Evolutionary conservation across 176 grass and related monocot genomes (phyloP).

Genomic region (Puya raimondii): DNA sequence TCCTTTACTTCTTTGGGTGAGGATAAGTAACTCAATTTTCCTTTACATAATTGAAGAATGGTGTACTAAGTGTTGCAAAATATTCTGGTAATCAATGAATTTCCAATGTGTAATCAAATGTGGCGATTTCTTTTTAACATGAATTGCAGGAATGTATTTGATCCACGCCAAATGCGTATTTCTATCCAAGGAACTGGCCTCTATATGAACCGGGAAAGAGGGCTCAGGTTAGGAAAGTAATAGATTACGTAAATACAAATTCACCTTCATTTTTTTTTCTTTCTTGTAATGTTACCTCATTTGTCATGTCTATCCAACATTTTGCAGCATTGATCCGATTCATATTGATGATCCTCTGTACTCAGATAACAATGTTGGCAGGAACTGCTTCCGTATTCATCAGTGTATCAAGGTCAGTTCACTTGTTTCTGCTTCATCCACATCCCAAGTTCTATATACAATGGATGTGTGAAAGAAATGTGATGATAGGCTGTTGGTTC

Average conservation of each 20-base stretch:
- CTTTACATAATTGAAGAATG: not conserved
- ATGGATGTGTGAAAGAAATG: not conserved
- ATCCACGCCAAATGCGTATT: slow-evolving; percentile 95
- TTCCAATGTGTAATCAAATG: slow-evolving; percentile 3
- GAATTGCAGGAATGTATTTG: slow-evolving; percentile 82
- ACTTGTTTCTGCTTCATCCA: slow-evolving; percentile 2
- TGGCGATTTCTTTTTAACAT: slow-evolving; percentile 5
- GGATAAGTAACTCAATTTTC: slow-evolving; percentile 14
- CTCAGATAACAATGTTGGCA: slow-evolving; percentile 82
- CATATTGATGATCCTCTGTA: slow-evolving; percentile 96
- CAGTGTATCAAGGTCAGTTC: slow-evolving; percentile 87
- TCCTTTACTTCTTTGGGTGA: slow-evolving; percentile 99
- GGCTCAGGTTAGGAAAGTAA: slow-evolving; percentile 53
- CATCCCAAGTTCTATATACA: slow-evolving; percentile 10
- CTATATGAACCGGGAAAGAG: slow-evolving; percentile 95
- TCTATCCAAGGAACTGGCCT: slow-evolving; percentile 95
- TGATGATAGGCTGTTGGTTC: not conserved
- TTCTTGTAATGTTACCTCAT: slow-evolving; percentile 7
- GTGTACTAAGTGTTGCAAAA: not conserved
- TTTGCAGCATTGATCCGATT: slow-evolving; percentile 90
- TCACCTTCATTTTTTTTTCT: not conserved
- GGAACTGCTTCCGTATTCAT: slow-evolving; percentile 99
- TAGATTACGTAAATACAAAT: not conserved
- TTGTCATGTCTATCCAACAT: slow-evolving; percentile 13
- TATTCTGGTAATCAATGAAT: not conserved